Percentiles rank a stretch among this genome's conserved stretches.
phyloP scores from a whole-genome alignment of 176 grass and related monocot species.

The Luzula sylvatica region DNA sequence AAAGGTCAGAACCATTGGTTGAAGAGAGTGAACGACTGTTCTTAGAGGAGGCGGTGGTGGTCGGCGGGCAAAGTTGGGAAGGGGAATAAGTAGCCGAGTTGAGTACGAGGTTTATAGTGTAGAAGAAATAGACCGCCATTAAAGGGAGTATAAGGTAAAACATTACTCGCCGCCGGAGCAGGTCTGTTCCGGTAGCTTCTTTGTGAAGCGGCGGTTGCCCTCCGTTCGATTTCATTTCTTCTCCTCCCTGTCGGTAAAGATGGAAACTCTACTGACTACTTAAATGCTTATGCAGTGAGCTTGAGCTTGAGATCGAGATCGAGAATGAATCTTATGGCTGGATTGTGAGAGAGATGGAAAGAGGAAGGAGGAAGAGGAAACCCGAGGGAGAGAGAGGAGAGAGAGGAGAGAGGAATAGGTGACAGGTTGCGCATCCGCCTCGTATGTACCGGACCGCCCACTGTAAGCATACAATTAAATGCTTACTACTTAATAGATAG shows the following conservation, averaged over 20 bases:
- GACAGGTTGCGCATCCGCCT: conserved; percentile 2
- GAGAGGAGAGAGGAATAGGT: not conserved
- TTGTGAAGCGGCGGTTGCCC: conserved; percentile 27
- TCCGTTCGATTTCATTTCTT: conserved; percentile 35
- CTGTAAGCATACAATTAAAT: no score
- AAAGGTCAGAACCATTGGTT: no score
- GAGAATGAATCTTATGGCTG: not conserved
- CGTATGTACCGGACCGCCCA: no score
- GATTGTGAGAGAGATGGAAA: not conserved
- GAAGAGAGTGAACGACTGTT: not conserved
- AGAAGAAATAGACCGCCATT: conserved; percentile 60
- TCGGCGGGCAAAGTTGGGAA: not conserved
- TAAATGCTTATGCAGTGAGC: not conserved
- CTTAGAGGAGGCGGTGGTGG: not conserved
- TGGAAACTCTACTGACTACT: no score
- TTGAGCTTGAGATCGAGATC: not conserved
- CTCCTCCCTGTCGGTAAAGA: not conserved
- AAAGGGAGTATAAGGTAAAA: conserved; percentile 55
- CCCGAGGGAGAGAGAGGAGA: conserved; percentile 2
- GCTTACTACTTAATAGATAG: no score
- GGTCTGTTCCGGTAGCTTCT: conserved; percentile 28
- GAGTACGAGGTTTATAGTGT: conserved; percentile 77
- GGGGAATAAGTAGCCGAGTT: conserved; percentile 28
- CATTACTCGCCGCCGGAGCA: conserved; percentile 31
- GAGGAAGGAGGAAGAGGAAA: not conserved